Evolutionary conservation across 2,329 filamentous ascomycete genomes (phyloP).

Genomic region (Botrytis squamosa): DNA sequence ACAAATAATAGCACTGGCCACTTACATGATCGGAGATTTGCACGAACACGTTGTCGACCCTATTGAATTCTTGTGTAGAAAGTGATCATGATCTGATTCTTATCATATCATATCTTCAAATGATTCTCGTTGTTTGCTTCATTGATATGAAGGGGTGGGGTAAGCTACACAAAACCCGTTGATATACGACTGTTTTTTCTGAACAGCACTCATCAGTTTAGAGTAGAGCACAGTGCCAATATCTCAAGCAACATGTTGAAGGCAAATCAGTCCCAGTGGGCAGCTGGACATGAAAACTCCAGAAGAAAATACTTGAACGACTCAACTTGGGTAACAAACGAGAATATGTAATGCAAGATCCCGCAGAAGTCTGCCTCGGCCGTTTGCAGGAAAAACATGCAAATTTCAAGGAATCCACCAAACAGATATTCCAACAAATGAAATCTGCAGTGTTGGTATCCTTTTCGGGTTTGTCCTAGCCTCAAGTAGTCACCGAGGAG

Average conservation of each 20-base stretch:
- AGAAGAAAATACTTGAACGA: not conserved
- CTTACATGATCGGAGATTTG: not conserved
- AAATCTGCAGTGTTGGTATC: not conserved
- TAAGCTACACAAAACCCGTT: constrained; percentile 2
- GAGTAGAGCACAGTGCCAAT: not conserved
- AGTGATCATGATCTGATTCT: not conserved
- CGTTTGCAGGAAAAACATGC: constrained; percentile 13
- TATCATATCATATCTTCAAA: not conserved
- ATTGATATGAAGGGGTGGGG: not conserved
- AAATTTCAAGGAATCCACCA: constrained; percentile 8
- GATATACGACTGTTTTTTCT: not conserved
- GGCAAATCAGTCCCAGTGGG: not conserved
- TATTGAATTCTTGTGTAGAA: not conserved
- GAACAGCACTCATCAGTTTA: not conserved
- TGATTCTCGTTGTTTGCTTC: constrained; percentile 7
- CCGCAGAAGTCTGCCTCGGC: constrained; percentile 10
- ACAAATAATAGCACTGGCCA: not conserved
- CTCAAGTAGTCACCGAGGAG: not conserved
- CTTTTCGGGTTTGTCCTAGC: not conserved
- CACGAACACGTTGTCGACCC: not conserved
- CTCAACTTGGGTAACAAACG: constrained; percentile 12
- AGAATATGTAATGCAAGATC: constrained; percentile 13
- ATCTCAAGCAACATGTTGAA: not conserved
- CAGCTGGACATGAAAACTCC: constrained; percentile 9
- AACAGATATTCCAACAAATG: not conserved